Evolutionary conservation across 805 yeast genomes (phyloP), one percentile per base, ranked within the genome.

Genomic region (Candida ponderosae): DNA sequence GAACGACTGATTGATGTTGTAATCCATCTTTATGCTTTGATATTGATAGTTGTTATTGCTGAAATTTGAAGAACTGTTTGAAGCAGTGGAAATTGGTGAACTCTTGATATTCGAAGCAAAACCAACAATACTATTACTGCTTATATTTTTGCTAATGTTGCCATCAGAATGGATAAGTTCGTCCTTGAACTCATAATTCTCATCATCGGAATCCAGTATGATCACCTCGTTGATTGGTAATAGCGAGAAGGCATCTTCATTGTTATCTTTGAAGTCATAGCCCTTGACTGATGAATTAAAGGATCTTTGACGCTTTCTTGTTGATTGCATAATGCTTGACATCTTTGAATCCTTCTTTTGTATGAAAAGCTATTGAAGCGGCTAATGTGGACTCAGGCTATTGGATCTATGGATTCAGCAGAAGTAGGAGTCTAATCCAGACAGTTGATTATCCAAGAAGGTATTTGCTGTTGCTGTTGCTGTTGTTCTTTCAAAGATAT

Each of bases 201-300:
- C 69, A 19, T 64, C 63, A 33, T 66, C 72, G 0, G 72, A 66
- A 36, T 64, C 71, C 33, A 66, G 42, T 29, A 61, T 54, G 26
- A 65, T 57, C 4, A 65, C 53, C 14, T 24, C 28, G 14, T 24
- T 24, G 5, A 24, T 24, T 24, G 28, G 28, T 6, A 24, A 6
- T n/a, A 24, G 5, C 5, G 28, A 11, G 14, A 11, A 24, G 11
- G 7, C 6, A 13, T 24, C 28, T 13, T 9, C n/a, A 13, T 7
- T 7, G 6, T 24, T 24, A 24, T 24, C n/a, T 13, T 13, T 24
- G 11, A 13, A 24, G 4, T 13, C n/a, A 29, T 15, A 29, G n/a
- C 32, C 8, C 32, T 30, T 30, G n/a, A n/a, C n/a, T 21, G 24
- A 21, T 9, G 24, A 8, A 21, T 8, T 21, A 8, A 21, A 21